Percentiles rank a stretch among this genome's conserved stretches.
Evolutionary conservation across 495 filamentous ascomycete genomes (phyloP).

Genomic region (Sphaerosporella brunnea): DNA sequence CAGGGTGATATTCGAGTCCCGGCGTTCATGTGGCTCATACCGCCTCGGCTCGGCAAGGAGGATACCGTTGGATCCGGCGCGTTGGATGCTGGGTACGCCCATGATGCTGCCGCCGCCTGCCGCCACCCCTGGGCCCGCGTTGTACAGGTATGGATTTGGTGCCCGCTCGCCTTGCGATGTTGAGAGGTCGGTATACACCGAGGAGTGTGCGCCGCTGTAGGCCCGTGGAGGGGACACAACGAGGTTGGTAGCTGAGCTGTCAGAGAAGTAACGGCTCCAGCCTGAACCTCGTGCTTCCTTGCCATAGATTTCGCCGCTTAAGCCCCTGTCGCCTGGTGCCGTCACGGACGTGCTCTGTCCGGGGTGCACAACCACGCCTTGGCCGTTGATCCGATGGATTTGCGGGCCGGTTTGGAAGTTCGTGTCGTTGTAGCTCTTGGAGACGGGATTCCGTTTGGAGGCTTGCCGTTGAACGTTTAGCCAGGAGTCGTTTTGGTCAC

Average conservation of each 20-base stretch:
- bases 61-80: constrained; percentile 17
- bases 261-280: constrained; percentile 26
- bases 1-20: constrained; percentile 1
- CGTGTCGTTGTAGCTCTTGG: not conserved
- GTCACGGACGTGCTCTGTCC: not conserved
- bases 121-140: constrained; percentile 12
- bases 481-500: constrained; percentile 1
- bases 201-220: constrained; percentile 13
- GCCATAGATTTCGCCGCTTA: not conserved
- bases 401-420: not conserved
- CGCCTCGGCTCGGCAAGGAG: constrained; percentile 19
- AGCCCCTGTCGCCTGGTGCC: not conserved
- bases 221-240: constrained; percentile 14
- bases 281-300: constrained; percentile 10
- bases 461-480: constrained; percentile 1
- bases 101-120: constrained; percentile 13
- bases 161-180: constrained; percentile 1
- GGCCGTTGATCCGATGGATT: not conserved
- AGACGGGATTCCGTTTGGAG: not conserved
- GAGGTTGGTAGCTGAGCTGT: constrained; percentile 17
- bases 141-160: constrained; percentile 20
- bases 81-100: constrained; percentile 7
- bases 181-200: constrained; percentile 18
- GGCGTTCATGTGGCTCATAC: not conserved
- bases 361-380: not conserved